Conservation (phyloP, 1,139 yeast genomes). For the Saccharomycopsis hybrid region DNA sequence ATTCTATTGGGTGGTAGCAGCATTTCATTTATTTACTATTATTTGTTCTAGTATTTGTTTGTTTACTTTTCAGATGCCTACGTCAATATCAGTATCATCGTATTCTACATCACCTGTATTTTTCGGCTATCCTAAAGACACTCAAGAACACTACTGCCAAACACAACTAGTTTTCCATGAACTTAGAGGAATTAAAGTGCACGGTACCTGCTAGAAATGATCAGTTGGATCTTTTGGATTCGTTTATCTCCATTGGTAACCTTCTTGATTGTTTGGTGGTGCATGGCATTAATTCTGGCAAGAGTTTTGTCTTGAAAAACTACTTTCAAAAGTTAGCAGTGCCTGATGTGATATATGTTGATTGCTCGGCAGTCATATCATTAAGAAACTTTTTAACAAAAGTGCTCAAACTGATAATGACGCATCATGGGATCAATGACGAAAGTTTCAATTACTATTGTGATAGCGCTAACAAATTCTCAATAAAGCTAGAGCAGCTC, state of each 20-base stretch:
- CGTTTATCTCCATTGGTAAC: conserved; percentile 8
- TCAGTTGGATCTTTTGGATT: conserved; percentile 15
- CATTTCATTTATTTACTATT: too few relatives aligned
- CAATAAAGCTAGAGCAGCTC: conserved; percentile 1
- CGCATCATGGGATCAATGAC: too few relatives aligned
- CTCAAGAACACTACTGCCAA: too few relatives aligned
- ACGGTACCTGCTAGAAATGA: conserved; percentile 10
- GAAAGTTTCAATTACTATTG: background rate
- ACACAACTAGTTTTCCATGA: too few relatives aligned
- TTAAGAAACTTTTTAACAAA: background rate
- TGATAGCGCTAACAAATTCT: conserved; percentile 9
- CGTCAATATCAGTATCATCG: too few relatives aligned
- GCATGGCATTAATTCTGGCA: conserved; percentile 20
- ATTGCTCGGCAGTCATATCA: conserved; percentile 1
- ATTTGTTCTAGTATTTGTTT: too few relatives aligned
- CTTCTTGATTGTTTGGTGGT: conserved; percentile 6
- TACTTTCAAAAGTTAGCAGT: conserved; percentile 2
- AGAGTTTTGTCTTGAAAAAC: conserved; percentile 4
- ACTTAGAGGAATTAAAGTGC: background rate
- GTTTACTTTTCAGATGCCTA: too few relatives aligned
- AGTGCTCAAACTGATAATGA: too few relatives aligned
- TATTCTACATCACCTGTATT: too few relatives aligned
- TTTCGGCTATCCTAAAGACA: too few relatives aligned
- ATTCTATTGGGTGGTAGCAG: too few relatives aligned
- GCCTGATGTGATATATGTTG: background rate